A percentile compares a stretch with the other conserved stretches of the same genome.
phyloP scores from a whole-genome alignment of 2,329 filamentous ascomycete species.

The Chaetothyriales sp. region DNA sequence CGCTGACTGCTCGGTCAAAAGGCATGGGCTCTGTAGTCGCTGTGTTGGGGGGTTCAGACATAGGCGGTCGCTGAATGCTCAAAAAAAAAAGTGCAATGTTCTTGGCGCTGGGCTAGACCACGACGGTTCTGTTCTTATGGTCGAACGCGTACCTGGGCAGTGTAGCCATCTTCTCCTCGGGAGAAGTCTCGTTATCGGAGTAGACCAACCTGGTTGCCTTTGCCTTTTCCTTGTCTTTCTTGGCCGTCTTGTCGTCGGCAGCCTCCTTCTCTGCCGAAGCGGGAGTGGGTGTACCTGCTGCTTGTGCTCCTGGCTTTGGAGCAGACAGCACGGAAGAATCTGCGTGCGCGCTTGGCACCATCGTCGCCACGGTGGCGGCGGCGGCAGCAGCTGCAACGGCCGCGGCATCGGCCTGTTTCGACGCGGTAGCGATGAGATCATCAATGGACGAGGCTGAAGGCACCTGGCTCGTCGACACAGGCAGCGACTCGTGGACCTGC shows the following conservation, averaged over 20 bases:
- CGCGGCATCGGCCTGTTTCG: conserved; percentile 29
- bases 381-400: conserved; percentile 21
- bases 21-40: neutral
- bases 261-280: conserved; percentile 26
- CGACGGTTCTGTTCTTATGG: neutral
- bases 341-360: conserved; percentile 5
- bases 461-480: conserved; percentile 19
- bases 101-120: neutral
- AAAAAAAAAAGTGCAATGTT: no score
- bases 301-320: neutral
- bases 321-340: neutral
- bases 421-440: conserved; percentile 37
- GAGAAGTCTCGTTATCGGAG: conserved; percentile 63
- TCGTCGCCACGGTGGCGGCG: conserved; percentile 11
- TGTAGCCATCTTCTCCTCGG: conserved; percentile 78
- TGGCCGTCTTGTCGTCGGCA: conserved; percentile 47
- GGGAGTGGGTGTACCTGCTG: conserved; percentile 10
- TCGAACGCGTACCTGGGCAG: conserved; percentile 61
- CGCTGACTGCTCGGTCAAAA: no score
- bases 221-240: conserved; percentile 48
- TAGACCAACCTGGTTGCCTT: conserved; percentile 62
- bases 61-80: neutral
- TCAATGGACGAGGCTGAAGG: conserved; percentile 34
- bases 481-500: conserved; percentile 3
- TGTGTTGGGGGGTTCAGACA: no score